Conservation (phyloP, 331 rosid genomes). For the Prunus yedoensis region DNA sequence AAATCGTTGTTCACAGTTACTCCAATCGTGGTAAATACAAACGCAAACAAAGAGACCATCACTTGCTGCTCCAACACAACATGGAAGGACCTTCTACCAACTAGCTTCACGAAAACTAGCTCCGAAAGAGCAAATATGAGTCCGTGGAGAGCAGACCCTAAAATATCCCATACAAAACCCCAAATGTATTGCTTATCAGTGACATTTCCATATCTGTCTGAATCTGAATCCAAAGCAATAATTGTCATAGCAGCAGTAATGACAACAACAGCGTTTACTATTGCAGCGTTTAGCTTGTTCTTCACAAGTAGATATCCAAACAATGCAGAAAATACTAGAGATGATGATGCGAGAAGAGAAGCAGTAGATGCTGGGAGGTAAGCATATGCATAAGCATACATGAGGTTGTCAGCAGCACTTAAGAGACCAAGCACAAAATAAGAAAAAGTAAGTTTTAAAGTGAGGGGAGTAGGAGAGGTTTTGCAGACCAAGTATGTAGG, state of each 20-base stretch:
- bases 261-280: slow-evolving; percentile 59
- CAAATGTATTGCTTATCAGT: slow-evolving; percentile 55
- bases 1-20: slow-evolving; percentile 50
- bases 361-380: slow-evolving; percentile 96
- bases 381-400: slow-evolving; percentile 96
- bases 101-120: slow-evolving; percentile 60
- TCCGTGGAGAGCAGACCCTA: slow-evolving; percentile 93
- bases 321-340: slow-evolving; percentile 76
- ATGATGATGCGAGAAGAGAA: slow-evolving; percentile 78
- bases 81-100: slow-evolving; percentile 70
- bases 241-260: slow-evolving; percentile 74
- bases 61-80: slow-evolving; percentile 93
- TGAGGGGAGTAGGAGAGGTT: slow-evolving; percentile 60
- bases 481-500: slow-evolving; percentile 53
- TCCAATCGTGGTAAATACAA: slow-evolving; percentile 73
- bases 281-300: slow-evolving; percentile 66
- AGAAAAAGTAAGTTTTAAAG: slow-evolving; percentile 46
- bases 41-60: slow-evolving; percentile 76
- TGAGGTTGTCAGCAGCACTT: slow-evolving; percentile 88
- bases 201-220: slow-evolving; percentile 63
- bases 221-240: slow-evolving; percentile 84
- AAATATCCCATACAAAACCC: slow-evolving; percentile 83
- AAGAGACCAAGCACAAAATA: slow-evolving; percentile 63
- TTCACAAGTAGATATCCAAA: slow-evolving; percentile 75
- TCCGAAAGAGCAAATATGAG: slow-evolving; percentile 91